Evolutionary conservation across 2,329 filamentous ascomycete genomes (phyloP), one percentile per base, ranked within the genome.

Genomic region (Drechslera avenae): DNA sequence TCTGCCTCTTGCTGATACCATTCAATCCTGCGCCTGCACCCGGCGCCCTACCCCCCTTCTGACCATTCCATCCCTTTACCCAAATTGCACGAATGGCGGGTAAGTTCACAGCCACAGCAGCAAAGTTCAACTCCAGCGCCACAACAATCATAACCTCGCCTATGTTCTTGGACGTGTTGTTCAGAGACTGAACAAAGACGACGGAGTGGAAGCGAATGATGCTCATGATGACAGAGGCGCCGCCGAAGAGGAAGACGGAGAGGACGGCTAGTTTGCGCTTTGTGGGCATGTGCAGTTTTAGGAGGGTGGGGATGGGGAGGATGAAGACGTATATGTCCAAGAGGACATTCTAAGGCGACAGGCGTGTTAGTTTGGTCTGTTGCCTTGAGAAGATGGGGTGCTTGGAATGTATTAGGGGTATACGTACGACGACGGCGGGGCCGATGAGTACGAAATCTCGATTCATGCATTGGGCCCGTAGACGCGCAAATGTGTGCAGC

Each of bases 211-310:
- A 40, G 13, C 64, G 63, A 28, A 62, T 50, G 30, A 26, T 46
- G 1, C 56, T 59, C 26, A 64, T 51, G 18, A 66, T 45, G 5
- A 73, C 65, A 14, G 69, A 59, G 4, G 54, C 52, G 16, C 52
- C 62, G n/a, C 72, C 69, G n/a, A 67, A 64, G 16, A 58, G 52
- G 44, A 73, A 59, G 40, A 70, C 58, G 23, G 46, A 49, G 5
- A 66, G 50, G 21, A 66, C 55, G 23, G 51, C 59, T 14, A 63
- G 35, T 33, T 65, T 64, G 26, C 59, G 60, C 7, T 56, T 56
- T 1, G 40, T 19, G 1, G 55, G 50, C 55, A 66, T 63, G 26
- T 66, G 56, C n/a, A 64, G 49, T 13, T 26, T 43, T 34, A 50
- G 49, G 5, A 63, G 48, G 1, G 59, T 64, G 6, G 56, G 49